Conservation (phyloP, 768 basidiomycete genomes). For the Pluteus cervinus region DNA sequence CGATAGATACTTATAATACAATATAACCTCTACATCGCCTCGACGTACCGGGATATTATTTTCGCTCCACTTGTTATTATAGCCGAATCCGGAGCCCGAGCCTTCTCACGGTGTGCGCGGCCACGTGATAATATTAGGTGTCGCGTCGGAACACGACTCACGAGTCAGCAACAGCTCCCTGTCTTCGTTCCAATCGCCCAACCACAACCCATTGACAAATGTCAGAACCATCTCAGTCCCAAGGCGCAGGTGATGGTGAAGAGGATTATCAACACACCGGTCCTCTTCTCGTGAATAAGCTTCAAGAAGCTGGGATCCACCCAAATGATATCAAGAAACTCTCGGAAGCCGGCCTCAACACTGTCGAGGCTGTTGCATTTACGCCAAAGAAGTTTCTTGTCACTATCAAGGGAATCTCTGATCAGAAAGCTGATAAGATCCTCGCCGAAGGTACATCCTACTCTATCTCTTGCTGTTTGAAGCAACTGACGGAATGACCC, state of each 20-base stretch:
- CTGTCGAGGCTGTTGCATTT: conserved; percentile 93
- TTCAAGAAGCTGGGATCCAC: conserved; percentile 85
- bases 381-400: conserved; percentile 92
- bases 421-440: conserved; percentile 97
- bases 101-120: conserved; percentile 10
- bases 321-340: conserved; percentile 94
- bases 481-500: conserved; percentile 5
- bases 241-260: conserved; percentile 38
- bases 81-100: no score
- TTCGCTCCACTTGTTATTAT: not conserved
- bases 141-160: conserved; percentile 21
- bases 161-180: no score
- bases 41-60: not conserved
- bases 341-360: conserved; percentile 84
- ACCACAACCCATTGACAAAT: conserved; percentile 30
- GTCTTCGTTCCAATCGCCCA: conserved; percentile 1
- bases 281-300: conserved; percentile 79
- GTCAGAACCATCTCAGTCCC: conserved; percentile 50
- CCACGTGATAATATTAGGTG: conserved; percentile 24
- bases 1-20: no score
- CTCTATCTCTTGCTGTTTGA: conserved; percentile 5
- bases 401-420: conserved; percentile 93
- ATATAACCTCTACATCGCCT: no score
- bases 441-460: conserved; percentile 65
- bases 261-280: conserved; percentile 62